Evolutionary conservation across 352 stramenopile genomes (phyloP).

Genomic region (Phytophthora nicotianae): DNA sequence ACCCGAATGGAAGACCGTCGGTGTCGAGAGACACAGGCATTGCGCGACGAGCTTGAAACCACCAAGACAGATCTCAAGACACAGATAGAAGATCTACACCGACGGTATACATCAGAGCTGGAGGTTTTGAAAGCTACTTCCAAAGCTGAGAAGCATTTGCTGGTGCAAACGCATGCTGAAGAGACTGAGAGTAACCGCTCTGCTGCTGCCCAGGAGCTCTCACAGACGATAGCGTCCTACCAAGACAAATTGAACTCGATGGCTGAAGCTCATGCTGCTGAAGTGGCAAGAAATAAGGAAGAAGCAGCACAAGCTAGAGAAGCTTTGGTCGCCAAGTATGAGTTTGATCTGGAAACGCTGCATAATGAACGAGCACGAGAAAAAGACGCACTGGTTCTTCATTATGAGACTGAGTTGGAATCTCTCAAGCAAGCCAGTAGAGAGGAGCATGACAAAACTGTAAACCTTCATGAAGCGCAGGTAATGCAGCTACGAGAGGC

Average conservation of each 20-base stretch:
- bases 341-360: conserved; percentile 22
- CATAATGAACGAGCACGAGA: conserved; percentile 31
- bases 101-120: conserved; percentile 31
- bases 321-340: conserved; percentile 34
- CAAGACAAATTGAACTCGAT: conserved; percentile 23
- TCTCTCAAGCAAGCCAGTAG: conserved; percentile 35
- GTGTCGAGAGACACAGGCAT: conserved; percentile 24
- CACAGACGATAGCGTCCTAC: conserved; percentile 28
- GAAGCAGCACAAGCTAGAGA: conserved; percentile 19
- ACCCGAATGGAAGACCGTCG: conserved; percentile 27
- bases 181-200: conserved; percentile 26
- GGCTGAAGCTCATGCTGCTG: conserved; percentile 17
- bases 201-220: conserved; percentile 26
- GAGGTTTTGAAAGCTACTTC: conserved; percentile 20
- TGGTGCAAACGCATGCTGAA: conserved; percentile 28
- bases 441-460: conserved; percentile 41
- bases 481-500: conserved; percentile 49
- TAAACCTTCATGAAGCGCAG: conserved; percentile 35
- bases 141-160: conserved; percentile 15
- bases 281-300: conserved; percentile 22
- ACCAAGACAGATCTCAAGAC: conserved; percentile 9
- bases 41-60: conserved; percentile 26
- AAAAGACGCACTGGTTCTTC: conserved; percentile 31
- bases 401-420: conserved; percentile 61
- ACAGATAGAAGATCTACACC: conserved; percentile 32